Conservation (phyloP, 148 eudicot species). For the Amaranthus hypochondriacus region DNA sequence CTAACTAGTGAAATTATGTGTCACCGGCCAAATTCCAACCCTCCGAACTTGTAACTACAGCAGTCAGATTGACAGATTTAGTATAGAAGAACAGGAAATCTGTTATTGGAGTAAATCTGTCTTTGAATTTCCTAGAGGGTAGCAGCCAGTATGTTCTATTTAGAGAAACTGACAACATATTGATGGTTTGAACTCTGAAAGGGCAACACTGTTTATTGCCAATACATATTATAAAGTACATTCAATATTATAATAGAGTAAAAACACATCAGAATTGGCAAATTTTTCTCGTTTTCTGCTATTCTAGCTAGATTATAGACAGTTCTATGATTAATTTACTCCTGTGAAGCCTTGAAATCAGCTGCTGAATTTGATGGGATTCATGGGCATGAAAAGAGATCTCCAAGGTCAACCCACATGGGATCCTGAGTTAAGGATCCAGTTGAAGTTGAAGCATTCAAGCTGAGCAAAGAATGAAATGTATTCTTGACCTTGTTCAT, state of each 20-base stretch:
- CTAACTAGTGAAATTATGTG: too few species aligned
- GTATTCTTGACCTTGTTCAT: constrained; percentile 30
- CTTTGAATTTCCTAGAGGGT: background rate
- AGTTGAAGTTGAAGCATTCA: constrained; percentile 14
- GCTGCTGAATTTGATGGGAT: background rate
- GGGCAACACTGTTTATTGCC: background rate
- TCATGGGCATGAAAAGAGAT: constrained; percentile 28
- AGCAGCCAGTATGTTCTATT: background rate
- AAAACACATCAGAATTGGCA: background rate
- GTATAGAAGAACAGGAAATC: background rate
- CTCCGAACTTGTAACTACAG: too few species aligned
- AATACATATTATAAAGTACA: background rate
- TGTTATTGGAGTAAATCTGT: background rate
- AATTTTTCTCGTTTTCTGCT: background rate
- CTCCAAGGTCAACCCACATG: constrained; percentile 30
- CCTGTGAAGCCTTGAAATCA: background rate
- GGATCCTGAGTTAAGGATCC: constrained; percentile 20
- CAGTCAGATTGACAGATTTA: too few species aligned
- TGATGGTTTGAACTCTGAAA: background rate
- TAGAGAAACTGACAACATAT: background rate
- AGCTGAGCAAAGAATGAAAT: constrained; percentile 21
- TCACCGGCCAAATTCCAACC: too few species aligned
- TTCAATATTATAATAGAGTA: background rate
- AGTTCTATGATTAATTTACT: too few species aligned
- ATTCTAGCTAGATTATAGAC: background rate